Conservation (phyloP, 2,329 filamentous ascomycete genomes). For the Thelonectria olida region DNA sequence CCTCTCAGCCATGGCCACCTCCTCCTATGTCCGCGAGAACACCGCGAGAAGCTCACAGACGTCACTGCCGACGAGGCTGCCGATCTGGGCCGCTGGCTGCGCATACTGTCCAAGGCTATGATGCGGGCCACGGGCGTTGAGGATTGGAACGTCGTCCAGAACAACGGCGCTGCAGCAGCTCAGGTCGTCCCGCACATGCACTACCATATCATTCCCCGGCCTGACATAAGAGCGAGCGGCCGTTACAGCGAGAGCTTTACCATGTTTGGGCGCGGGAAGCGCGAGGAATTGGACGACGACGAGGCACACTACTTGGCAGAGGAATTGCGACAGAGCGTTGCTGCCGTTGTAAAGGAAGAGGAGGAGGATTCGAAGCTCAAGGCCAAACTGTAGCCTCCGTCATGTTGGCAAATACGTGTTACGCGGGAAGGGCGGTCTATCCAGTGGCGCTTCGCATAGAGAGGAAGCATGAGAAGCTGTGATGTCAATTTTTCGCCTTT, state of each 20-base stretch:
- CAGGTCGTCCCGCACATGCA: constrained; percentile 95
- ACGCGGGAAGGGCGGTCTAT: not conserved
- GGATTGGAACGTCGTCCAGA: constrained; percentile 98
- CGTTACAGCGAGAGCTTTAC: constrained; percentile 73
- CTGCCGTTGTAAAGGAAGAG: constrained; percentile 56
- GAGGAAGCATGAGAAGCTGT: not conserved
- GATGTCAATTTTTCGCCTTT: not conserved
- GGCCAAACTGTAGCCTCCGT: constrained; percentile 48
- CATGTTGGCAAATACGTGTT: not conserved
- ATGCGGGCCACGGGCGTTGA: constrained; percentile 73
- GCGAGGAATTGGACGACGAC: constrained; percentile 80
- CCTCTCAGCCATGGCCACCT: constrained; percentile 86
- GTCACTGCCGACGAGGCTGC: constrained; percentile 69
- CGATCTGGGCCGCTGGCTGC: constrained; percentile 74
- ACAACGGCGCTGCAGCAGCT: constrained; percentile 88
- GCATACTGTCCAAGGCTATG: constrained; percentile 77
- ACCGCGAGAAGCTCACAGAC: constrained; percentile 82
- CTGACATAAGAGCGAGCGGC: constrained; percentile 68
- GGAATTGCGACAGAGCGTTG: constrained; percentile 60
- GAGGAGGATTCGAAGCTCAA: constrained; percentile 38
- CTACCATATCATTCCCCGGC: constrained; percentile 92
- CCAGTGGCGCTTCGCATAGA: not conserved
- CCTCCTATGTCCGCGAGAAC: constrained; percentile 79
- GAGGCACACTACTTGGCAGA: constrained; percentile 71
- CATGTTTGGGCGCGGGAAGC: constrained; percentile 80